Conservation (phyloP, 1,284 basidiomycete genomes). For the Ceratobasidium sp. region DNA sequence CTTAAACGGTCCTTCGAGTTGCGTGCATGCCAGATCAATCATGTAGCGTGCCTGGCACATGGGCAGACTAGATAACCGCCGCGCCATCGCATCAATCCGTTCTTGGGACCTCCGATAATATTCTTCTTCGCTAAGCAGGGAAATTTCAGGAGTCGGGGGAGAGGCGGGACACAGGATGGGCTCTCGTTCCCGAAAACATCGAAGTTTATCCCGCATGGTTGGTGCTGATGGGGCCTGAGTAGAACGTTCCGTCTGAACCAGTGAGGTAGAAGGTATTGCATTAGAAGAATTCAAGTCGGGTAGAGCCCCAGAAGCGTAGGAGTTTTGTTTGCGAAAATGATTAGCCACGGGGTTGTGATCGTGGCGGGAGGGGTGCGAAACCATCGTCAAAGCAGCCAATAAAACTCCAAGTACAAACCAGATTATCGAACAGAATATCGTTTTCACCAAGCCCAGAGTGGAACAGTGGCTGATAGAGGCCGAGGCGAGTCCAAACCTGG, state of each 20-base stretch:
- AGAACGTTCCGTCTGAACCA: background rate
- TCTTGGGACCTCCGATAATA: background rate
- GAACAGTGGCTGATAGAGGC: background rate
- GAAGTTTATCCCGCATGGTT: conserved; percentile 14
- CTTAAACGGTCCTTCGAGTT: conserved; percentile 21
- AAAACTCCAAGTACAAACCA: background rate
- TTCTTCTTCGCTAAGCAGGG: conserved; percentile 23
- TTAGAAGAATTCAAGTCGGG: background rate
- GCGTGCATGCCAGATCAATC: conserved; percentile 23
- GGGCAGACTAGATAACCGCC: conserved; percentile 13
- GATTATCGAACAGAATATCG: background rate
- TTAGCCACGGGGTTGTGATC: background rate
- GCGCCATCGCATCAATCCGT: conserved; percentile 26
- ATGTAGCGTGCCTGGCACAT: conserved; percentile 20
- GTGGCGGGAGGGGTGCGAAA: conserved; percentile 10
- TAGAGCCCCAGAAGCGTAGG: background rate
- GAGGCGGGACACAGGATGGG: conserved; percentile 30
- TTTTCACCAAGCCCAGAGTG: background rate
- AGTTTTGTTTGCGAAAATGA: background rate
- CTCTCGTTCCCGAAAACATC: conserved; percentile 4
- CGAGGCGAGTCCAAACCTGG: background rate
- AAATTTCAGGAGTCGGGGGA: conserved; percentile 8
- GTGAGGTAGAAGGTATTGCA: background rate
- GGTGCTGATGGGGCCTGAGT: background rate
- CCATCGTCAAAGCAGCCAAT: background rate